Conservation (phyloP, 148 eudicot species). For the Fallopia convolvulus region DNA sequence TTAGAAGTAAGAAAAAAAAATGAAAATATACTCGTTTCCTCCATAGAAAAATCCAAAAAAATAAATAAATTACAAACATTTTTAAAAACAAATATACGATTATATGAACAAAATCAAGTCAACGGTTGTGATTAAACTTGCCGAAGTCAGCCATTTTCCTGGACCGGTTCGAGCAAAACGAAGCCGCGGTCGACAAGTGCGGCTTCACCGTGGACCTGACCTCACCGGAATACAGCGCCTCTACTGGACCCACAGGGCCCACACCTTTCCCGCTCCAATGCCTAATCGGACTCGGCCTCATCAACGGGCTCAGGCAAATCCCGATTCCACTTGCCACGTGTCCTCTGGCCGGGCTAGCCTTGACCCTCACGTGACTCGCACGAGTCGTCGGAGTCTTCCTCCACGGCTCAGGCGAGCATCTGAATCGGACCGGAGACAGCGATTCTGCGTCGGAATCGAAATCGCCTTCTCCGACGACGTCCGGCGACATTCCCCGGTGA, state of each 20-base stretch:
- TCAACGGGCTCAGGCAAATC: conserved; percentile 56
- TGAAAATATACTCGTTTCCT: neutral
- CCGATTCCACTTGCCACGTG: conserved; percentile 18
- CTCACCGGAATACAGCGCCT: conserved; percentile 35
- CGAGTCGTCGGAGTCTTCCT: conserved; percentile 31
- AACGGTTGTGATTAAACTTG: conserved; percentile 26
- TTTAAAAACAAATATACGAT: neutral
- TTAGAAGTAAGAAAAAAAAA: too few species aligned
- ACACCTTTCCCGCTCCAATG: neutral
- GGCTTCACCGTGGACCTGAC: conserved; percentile 28
- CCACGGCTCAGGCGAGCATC: conserved; percentile 30
- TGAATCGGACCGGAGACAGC: conserved; percentile 9
- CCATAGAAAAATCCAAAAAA: neutral
- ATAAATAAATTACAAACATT: neutral
- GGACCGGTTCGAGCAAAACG: conserved; percentile 29
- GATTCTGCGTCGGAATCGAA: conserved; percentile 11
- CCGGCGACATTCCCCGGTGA: conserved; percentile 58
- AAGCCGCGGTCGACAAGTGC: conserved; percentile 16
- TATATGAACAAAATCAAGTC: neutral
- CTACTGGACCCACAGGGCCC: neutral
- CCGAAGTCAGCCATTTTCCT: conserved; percentile 65
- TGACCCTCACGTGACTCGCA: conserved; percentile 11
- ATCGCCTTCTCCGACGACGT: conserved; percentile 17
- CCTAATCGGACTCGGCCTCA: conserved; percentile 34
- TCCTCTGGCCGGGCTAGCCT: conserved; percentile 11